A percentile compares a stretch with the other conserved stretches of the same genome.
Evolutionary conservation across 345 rosid genomes (phyloP).

Genomic region (Eucalyptus sp.): DNA sequence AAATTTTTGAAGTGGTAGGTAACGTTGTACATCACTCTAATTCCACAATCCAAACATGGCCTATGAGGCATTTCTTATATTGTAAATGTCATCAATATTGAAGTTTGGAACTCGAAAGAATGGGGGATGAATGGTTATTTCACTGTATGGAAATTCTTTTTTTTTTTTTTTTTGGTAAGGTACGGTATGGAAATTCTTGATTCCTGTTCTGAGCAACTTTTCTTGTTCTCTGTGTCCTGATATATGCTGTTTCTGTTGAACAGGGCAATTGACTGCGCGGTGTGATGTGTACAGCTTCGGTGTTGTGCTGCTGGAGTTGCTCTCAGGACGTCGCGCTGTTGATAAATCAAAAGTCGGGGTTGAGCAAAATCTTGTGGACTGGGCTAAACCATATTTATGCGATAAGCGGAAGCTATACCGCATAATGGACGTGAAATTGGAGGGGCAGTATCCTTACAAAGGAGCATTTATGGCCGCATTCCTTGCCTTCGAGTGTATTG

Average conservation of each 20-base stretch:
- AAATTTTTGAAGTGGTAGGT: background rate
- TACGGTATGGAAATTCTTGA: too few species aligned
- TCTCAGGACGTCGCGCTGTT: conserved; percentile 44
- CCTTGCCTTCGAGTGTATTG: conserved; percentile 49
- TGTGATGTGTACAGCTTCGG: conserved; percentile 78
- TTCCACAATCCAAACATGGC: background rate
- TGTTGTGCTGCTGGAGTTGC: conserved; percentile 51
- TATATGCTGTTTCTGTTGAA: background rate
- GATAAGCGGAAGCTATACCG: conserved; percentile 49
- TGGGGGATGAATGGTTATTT: background rate
- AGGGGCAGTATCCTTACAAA: conserved; percentile 51
- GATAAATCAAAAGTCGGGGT: conserved; percentile 33
- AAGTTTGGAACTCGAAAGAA: background rate
- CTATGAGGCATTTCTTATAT: background rate
- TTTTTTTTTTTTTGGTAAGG: too few species aligned
- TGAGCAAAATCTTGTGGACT: conserved; percentile 66
- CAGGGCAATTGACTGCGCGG: conserved; percentile 50
- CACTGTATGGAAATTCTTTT: too few species aligned
- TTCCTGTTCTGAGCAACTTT: background rate
- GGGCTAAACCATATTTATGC: conserved; percentile 61
- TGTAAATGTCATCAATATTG: background rate
- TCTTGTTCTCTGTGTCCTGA: background rate
- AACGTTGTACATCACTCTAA: background rate
- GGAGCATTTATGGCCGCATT: conserved; percentile 40
- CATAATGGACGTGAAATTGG: conserved; percentile 64